These are phyloP conservation scores for Scenedesmus sp. DNA, from an alignment of 163 green algal genomes.

Conservation along the genomic window DNA sequence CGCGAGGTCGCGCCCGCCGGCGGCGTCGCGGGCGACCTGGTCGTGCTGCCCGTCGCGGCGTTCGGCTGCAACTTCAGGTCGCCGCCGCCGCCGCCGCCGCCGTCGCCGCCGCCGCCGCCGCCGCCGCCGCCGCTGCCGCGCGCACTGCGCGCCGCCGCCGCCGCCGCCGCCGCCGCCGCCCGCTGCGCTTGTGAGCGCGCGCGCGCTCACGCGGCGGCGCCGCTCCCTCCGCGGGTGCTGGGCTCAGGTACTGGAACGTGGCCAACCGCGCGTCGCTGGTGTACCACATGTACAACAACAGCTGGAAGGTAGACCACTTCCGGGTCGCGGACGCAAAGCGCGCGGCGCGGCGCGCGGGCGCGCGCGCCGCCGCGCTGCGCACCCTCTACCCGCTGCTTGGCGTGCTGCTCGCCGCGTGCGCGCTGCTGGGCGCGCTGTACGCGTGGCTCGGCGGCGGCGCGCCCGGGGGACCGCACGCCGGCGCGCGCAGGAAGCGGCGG, in stretches of 20 bases:
- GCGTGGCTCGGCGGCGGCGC: constrained; percentile 1
- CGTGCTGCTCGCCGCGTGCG: background rate
- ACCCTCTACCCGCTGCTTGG: constrained; percentile 3
- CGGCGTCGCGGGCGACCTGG: constrained; percentile 21
- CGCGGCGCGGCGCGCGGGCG: background rate
- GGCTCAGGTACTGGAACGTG: constrained; percentile 36
- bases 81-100: background rate
- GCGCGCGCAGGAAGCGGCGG: too few species aligned
- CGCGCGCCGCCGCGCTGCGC: constrained; percentile 8
- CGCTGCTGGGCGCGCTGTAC: constrained; percentile 21
- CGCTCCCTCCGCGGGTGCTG: too few species aligned
- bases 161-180: too few species aligned
- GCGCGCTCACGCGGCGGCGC: too few species aligned
- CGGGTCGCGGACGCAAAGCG: constrained; percentile 34
- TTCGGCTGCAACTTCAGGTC: constrained; percentile 46
- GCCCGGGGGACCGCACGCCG: too few species aligned
- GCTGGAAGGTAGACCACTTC: constrained; percentile 45
- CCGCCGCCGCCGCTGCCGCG: too few species aligned
- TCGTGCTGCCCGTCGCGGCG: constrained; percentile 30
- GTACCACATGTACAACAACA: constrained; percentile 51
- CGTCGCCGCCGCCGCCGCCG: too few species aligned
- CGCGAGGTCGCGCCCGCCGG: background rate
- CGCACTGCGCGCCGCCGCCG: too few species aligned
- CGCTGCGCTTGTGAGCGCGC: too few species aligned
- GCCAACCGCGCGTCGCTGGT: constrained; percentile 31